These are phyloP conservation scores for Pelargonium australe DNA, from an alignment of 441 rosid genomes.

Conservation along the genomic window DNA sequence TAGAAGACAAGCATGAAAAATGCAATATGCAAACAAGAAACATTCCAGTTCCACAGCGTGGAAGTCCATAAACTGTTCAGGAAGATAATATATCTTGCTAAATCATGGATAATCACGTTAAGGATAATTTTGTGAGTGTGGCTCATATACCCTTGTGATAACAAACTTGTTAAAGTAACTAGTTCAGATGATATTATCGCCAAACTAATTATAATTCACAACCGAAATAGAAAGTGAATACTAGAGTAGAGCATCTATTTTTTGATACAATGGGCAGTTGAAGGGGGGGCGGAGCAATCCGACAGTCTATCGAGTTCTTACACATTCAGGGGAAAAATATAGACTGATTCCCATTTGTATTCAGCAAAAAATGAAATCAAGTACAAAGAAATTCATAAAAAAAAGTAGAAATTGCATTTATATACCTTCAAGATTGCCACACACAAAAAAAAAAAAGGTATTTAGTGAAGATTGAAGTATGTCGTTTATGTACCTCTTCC, in stretches of 20 bases:
- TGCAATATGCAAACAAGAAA: background rate
- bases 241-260: background rate
- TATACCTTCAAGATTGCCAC: background rate
- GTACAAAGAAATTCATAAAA: background rate
- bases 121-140: constrained; percentile 1
- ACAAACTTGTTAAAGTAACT: background rate
- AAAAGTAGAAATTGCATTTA: background rate
- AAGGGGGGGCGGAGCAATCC: background rate
- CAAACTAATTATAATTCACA: background rate
- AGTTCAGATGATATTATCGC: background rate
- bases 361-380: background rate
- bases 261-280: background rate
- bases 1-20: background rate
- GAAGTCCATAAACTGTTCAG: background rate
- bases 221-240: constrained; percentile 2
- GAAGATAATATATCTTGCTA: background rate
- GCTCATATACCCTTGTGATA: background rate
- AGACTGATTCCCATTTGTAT: background rate
- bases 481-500: constrained; percentile 54
- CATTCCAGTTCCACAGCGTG: background rate
- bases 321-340: background rate
- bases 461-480: background rate
- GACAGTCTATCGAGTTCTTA: background rate
- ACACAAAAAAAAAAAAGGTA: background rate
- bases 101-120: background rate